These are phyloP conservation scores for Imleria badia DNA, from an alignment of 768 basidiomycete species.

Conservation along the genomic window DNA sequence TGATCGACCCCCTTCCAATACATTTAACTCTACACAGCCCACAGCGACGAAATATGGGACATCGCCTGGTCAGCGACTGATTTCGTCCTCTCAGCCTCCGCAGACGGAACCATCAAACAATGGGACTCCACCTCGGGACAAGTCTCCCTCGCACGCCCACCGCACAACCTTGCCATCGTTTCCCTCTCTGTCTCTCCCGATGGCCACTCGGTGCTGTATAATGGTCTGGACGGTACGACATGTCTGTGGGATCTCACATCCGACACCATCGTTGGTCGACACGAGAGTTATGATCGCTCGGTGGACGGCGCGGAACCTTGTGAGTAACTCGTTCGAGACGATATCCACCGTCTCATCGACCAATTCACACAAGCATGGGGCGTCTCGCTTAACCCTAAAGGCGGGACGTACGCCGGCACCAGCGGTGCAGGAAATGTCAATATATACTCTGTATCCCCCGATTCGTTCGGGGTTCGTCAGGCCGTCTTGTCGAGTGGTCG, in stretches of 20 bases:
- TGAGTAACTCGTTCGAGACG: slow-evolving; percentile 38
- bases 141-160: slow-evolving; percentile 53
- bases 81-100: slow-evolving; percentile 66
- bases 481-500: slow-evolving; percentile 63
- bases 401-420: slow-evolving; percentile 71
- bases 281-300: slow-evolving; percentile 70
- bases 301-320: slow-evolving; percentile 64
- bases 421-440: slow-evolving; percentile 69
- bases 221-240: slow-evolving; percentile 83
- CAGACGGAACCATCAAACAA: slow-evolving; percentile 74
- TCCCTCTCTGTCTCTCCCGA: slow-evolving; percentile 72
- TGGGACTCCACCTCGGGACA: slow-evolving; percentile 71
- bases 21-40: slow-evolving; percentile 47
- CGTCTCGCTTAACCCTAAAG: slow-evolving; percentile 75
- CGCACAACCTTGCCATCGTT: slow-evolving; percentile 85
- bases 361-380: slow-evolving; percentile 63
- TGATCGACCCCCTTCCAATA: neutral
- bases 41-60: slow-evolving; percentile 79
- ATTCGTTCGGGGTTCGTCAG: slow-evolving; percentile 67
- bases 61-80: slow-evolving; percentile 69
- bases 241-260: slow-evolving; percentile 68
- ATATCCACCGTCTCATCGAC: neutral
- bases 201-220: slow-evolving; percentile 69
- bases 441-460: slow-evolving; percentile 66
- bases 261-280: slow-evolving; percentile 59